Percentiles rank a stretch among this genome's conserved stretches.
These are phyloP conservation scores for Neurospora crassa DNA, from an alignment of 2,329 filamentous ascomycete species.

Conservation along the genomic window DNA sequence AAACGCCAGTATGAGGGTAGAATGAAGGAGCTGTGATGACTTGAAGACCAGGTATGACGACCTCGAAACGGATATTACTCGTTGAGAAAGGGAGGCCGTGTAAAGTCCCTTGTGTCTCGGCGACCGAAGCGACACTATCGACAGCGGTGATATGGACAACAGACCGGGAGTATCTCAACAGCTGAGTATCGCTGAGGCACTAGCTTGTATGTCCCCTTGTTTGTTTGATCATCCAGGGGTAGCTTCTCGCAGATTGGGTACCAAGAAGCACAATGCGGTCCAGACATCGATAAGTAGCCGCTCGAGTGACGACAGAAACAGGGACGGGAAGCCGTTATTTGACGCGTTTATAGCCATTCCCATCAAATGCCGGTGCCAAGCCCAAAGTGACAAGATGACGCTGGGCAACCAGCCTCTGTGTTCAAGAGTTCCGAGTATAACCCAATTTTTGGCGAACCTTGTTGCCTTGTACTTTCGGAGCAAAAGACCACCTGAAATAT, in stretches of 20 bases:
- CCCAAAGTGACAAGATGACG: background rate
- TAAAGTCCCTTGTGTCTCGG: constrained; percentile 1
- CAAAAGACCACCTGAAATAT: background rate
- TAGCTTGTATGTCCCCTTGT: background rate
- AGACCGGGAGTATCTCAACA: background rate
- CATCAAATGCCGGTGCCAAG: background rate
- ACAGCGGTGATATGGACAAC: background rate
- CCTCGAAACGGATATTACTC: background rate
- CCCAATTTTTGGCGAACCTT: background rate
- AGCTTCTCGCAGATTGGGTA: background rate
- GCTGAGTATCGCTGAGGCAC: background rate
- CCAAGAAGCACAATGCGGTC: background rate
- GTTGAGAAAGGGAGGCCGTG: background rate
- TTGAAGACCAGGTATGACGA: background rate
- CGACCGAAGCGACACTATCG: constrained; percentile 4
- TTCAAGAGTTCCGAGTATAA: background rate
- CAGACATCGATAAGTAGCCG: background rate
- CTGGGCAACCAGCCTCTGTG: background rate
- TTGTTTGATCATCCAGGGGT: background rate
- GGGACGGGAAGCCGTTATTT: background rate
- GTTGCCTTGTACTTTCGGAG: background rate
- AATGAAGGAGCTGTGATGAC: background rate
- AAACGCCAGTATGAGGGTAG: background rate
- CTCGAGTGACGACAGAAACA: background rate
- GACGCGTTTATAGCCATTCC: background rate